phyloP scores from a whole-genome alignment of 768 basidiomycete genomes.

The Candolleomyces efflorescens region DNA sequence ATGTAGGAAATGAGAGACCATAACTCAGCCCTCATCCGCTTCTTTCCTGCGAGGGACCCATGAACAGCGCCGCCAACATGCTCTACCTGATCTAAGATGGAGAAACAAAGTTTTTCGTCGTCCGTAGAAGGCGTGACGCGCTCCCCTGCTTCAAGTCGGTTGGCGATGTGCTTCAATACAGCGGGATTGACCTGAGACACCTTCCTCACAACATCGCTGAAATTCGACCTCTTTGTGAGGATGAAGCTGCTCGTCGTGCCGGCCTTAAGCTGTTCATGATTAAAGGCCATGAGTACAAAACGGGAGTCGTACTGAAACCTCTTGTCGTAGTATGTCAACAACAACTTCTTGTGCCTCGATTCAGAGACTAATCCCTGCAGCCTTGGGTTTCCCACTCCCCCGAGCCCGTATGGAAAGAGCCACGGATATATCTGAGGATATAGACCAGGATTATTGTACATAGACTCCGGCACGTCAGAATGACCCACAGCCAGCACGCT shows the following conservation, averaged over 20 bases:
- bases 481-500: background rate
- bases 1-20: too few relatives aligned
- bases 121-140: slow-evolving; percentile 20
- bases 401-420: slow-evolving; percentile 34
- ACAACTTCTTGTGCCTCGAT: background rate
- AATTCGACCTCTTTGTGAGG: slow-evolving; percentile 19
- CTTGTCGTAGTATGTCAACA: slow-evolving; percentile 29
- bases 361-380: background rate
- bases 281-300: slow-evolving; percentile 36
- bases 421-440: slow-evolving; percentile 37
- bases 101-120: slow-evolving; percentile 31
- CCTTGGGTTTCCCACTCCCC: slow-evolving; percentile 19
- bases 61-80: too few relatives aligned
- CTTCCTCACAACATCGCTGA: slow-evolving; percentile 19
- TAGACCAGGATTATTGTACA: slow-evolving; percentile 26
- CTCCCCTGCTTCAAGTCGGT: slow-evolving; percentile 20
- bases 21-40: too few relatives aligned
- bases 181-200: slow-evolving; percentile 18
- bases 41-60: too few relatives aligned
- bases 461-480: background rate
- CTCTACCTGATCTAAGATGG: too few relatives aligned
- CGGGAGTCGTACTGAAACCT: slow-evolving; percentile 30
- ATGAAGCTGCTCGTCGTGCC: slow-evolving; percentile 22
- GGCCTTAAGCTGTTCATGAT: slow-evolving; percentile 33
- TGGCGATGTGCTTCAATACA: slow-evolving; percentile 16